Percentiles rank a stretch among this genome's conserved stretches.
These are phyloP conservation scores for Candida oleophila DNA, from an alignment of 805 yeast species.

Conservation along the genomic window DNA sequence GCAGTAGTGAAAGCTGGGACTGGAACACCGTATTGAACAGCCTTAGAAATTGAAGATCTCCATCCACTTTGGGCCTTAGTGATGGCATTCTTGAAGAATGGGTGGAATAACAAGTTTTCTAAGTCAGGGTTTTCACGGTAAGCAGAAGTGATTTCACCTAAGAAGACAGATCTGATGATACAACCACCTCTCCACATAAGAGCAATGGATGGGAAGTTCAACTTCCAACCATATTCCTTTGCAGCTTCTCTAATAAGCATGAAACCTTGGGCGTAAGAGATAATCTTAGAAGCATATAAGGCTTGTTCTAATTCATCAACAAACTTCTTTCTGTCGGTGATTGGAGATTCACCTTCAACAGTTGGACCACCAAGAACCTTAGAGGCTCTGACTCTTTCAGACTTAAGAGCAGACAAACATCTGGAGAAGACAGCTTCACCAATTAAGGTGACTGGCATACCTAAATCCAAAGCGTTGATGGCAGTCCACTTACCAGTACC, in stretches of 20 bases:
- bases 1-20: constrained; percentile 98
- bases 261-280: constrained; percentile 99
- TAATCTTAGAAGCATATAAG: constrained; percentile 95
- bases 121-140: constrained; percentile 90
- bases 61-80: constrained; percentile 92
- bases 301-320: constrained; percentile 97
- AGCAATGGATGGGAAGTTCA: constrained; percentile 97
- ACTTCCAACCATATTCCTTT: constrained; percentile 92
- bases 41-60: constrained; percentile 83
- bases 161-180: constrained; percentile 97
- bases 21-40: constrained; percentile 87
- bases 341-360: constrained; percentile 55
- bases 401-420: constrained; percentile 89
- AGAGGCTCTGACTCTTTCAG: constrained; percentile 87
- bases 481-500: constrained; percentile 99
- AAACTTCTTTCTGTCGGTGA: constrained; percentile 77
- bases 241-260: constrained; percentile 99
- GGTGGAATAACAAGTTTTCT: constrained; percentile 93
- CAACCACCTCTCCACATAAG: constrained; percentile 99
- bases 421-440: constrained; percentile 99
- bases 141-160: constrained; percentile 95
- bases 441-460: constrained; percentile 96
- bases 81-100: constrained; percentile 90
- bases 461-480: constrained; percentile 93
- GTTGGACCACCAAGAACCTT: constrained; percentile 76